Percentiles rank a stretch among this genome's conserved stretches.
phyloP scores from a whole-genome alignment of 306 rosid genomes.

The Glycine latifolia region DNA sequence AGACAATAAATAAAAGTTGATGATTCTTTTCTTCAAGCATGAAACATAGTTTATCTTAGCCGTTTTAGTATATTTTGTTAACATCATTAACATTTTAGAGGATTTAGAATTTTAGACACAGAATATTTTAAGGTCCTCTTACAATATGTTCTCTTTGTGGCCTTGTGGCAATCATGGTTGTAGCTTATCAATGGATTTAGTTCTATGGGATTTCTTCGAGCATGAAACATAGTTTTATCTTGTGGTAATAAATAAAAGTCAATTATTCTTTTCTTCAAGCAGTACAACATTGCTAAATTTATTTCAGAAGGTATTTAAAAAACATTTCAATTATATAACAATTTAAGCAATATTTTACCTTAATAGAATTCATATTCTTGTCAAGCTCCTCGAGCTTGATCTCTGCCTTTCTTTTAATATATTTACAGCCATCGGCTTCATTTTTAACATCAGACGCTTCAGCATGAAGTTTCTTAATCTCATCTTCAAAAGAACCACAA shows the following conservation, averaged over 20 bases:
- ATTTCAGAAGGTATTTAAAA: neutral
- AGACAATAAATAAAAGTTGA: constrained; percentile 25
- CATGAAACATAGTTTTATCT: neutral
- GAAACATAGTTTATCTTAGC: constrained; percentile 8
- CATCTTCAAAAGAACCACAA: constrained; percentile 71
- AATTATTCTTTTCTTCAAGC: constrained; percentile 16
- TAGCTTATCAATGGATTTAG: neutral
- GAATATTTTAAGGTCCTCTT: constrained; percentile 3
- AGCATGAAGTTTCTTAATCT: constrained; percentile 55
- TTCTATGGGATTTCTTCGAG: neutral
- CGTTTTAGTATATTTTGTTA: constrained; percentile 26
- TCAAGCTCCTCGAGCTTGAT: constrained; percentile 61
- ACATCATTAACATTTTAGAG: constrained; percentile 3
- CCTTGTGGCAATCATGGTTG: constrained; percentile 12
- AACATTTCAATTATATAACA: constrained; percentile 6
- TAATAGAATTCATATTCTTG: constrained; percentile 49
- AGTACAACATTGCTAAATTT: neutral
- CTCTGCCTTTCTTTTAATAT: constrained; percentile 71
- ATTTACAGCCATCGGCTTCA: constrained; percentile 50
- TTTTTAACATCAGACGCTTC: constrained; percentile 53
- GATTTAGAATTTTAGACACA: constrained; percentile 9
- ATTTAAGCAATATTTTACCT: constrained; percentile 56
- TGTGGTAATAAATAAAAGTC: constrained; percentile 5
- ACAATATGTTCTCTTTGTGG: constrained; percentile 3
- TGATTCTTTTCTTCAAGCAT: constrained; percentile 28